Conservation (phyloP, 2,329 filamentous ascomycete species). For the Neonectria coccinea region DNA sequence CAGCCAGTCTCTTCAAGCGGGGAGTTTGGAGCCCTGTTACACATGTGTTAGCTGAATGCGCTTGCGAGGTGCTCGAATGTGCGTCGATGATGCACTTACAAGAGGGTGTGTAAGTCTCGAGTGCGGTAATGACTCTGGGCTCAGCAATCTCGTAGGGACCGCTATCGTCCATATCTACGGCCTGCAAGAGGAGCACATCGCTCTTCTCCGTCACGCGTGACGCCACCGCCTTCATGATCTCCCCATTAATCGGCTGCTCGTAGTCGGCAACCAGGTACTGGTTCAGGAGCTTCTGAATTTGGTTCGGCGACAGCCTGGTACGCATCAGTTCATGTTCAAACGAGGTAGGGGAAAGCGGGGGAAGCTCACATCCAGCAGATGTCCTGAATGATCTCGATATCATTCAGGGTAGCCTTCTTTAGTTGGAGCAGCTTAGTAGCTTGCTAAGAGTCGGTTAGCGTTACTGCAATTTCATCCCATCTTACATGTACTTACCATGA, state of each 20-base stretch:
- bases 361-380: conserved; percentile 97
- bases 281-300: conserved; percentile 98
- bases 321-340: conserved; percentile 25
- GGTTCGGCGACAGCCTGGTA: conserved; percentile 90
- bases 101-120: conserved; percentile 98
- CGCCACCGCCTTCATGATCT: conserved; percentile 99
- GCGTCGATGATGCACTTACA: conserved; percentile 69
- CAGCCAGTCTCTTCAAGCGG: conserved; percentile 92
- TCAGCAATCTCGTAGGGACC: conserved; percentile 99
- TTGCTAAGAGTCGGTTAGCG: conserved; percentile 70
- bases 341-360: not conserved
- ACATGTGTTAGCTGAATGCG: conserved; percentile 46
- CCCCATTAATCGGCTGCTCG: conserved; percentile 98
- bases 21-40: conserved; percentile 92
- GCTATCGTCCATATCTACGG: conserved; percentile 99
- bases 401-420: conserved; percentile 98
- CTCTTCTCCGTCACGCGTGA: conserved; percentile 98
- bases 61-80: conserved; percentile 8
- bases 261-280: conserved; percentile 99
- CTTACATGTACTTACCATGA: conserved; percentile 76
- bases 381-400: conserved; percentile 99
- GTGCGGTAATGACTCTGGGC: conserved; percentile 91
- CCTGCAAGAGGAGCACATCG: conserved; percentile 90
- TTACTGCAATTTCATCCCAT: not conserved
- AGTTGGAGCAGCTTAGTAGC: conserved; percentile 97